A percentile compares a stretch with the other conserved stretches of the same genome.
Conservation (phyloP, 2,329 filamentous ascomycete species). For the Orbilia oligospora region DNA sequence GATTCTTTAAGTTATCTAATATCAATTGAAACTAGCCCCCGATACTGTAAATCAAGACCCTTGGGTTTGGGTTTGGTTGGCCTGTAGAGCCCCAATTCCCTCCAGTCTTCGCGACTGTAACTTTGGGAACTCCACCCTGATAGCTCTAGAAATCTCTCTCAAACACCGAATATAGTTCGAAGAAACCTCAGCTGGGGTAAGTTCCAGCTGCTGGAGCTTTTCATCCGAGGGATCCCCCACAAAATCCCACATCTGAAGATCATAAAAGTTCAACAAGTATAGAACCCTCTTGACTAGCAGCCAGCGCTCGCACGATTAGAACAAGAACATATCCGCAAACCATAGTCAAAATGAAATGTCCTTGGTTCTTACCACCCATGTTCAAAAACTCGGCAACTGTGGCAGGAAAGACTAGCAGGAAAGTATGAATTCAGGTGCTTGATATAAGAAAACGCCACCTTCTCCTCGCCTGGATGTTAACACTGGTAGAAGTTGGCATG, state of each 20-base stretch:
- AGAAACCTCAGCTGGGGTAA: not conserved
- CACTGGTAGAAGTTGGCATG: not conserved
- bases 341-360: not conserved
- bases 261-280: not conserved
- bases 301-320: not conserved
- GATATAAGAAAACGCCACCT: not conserved
- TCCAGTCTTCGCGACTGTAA: not conserved
- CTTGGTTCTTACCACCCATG: not conserved
- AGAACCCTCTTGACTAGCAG: slow-evolving; percentile 1
- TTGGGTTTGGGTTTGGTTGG: not conserved
- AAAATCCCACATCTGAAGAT: not conserved
- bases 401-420: too few relatives aligned
- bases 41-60: too few relatives aligned
- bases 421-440: not conserved
- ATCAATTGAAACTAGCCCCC: too few relatives aligned
- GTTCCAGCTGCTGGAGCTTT: not conserved
- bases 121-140: not conserved
- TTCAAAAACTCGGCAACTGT: slow-evolving; percentile 2
- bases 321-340: not conserved
- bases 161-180: not conserved
- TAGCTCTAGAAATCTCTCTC: not conserved
- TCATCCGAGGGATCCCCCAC: not conserved
- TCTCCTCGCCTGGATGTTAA: not conserved
- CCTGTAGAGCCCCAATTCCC: not conserved
- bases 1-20: too few relatives aligned